Evolutionary conservation across 169 alveolate species (phyloP).

Genomic region (Blepharisma undulans): DNA sequence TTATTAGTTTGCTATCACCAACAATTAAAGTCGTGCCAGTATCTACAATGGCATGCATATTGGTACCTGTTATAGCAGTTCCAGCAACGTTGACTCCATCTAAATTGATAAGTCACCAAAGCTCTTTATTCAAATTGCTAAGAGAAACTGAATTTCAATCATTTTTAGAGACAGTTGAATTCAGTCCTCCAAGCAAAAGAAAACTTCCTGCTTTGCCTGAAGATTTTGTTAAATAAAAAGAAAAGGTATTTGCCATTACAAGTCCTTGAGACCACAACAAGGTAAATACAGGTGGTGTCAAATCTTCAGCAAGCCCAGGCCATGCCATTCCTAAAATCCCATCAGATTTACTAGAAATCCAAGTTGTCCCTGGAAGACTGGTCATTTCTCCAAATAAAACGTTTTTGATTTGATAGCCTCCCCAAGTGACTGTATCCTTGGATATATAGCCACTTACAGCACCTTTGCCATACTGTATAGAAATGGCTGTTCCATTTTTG

Average conservation of each 20-base stretch:
- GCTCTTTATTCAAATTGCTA: constrained; percentile 48
- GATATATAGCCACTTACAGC: constrained; percentile 77
- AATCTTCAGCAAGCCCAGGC: constrained; percentile 68
- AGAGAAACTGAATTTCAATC: constrained; percentile 76
- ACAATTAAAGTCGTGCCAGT: constrained; percentile 86
- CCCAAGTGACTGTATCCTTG: constrained; percentile 70
- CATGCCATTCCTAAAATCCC: constrained; percentile 88
- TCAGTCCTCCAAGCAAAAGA: constrained; percentile 79
- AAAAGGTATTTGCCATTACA: constrained; percentile 62
- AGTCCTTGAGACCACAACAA: constrained; percentile 44
- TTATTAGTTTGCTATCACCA: constrained; percentile 59
- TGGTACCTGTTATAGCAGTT: constrained; percentile 11
- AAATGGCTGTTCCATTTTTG: constrained; percentile 62
- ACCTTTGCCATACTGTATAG: constrained; percentile 79
- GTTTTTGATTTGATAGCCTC: constrained; percentile 50
- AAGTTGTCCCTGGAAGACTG: constrained; percentile 69
- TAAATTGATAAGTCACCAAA: constrained; percentile 76
- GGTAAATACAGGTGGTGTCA: constrained; percentile 64
- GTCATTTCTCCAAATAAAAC: constrained; percentile 77
- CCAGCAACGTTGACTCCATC: constrained; percentile 48
- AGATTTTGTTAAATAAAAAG: constrained; percentile 70
- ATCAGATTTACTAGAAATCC: constrained; percentile 76
- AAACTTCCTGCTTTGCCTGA: constrained; percentile 67
- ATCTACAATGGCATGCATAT: constrained; percentile 77
- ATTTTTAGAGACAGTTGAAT: constrained; percentile 58